A percentile compares a stretch with the other conserved stretches of the same genome.
Conservation (phyloP, 1,139 yeast species). For the Hansenula sp. region DNA sequence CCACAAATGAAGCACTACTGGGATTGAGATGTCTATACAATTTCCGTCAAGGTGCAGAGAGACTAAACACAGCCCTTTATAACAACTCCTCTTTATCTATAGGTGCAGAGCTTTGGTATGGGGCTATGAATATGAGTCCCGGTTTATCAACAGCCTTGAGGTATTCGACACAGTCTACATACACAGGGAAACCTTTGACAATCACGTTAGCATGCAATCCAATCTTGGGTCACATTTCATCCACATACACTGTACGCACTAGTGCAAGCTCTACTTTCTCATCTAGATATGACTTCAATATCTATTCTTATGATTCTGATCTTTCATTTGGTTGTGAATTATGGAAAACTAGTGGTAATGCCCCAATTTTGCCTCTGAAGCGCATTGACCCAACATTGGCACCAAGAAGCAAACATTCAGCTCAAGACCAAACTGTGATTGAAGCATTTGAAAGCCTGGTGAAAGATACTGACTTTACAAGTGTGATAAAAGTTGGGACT, state of each 20-base stretch:
- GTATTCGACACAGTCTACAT: constrained; percentile 81
- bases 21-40: constrained; percentile 82
- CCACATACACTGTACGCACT: constrained; percentile 85
- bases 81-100: constrained; percentile 48
- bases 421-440: constrained; percentile 38
- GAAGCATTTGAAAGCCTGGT: constrained; percentile 51
- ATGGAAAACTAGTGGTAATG: constrained; percentile 39
- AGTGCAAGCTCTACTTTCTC: constrained; percentile 74
- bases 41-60: constrained; percentile 41
- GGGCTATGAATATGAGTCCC: constrained; percentile 77
- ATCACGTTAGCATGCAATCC: constrained; percentile 89
- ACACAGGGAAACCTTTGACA: constrained; percentile 85
- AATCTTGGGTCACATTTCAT: constrained; percentile 81
- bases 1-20: constrained; percentile 84
- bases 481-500: constrained; percentile 73
- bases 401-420: constrained; percentile 25
- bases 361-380: constrained; percentile 18
- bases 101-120: constrained; percentile 91
- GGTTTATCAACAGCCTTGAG: constrained; percentile 81
- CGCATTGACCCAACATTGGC: constrained; percentile 26
- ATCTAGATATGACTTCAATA: constrained; percentile 83
- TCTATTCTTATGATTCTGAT: constrained; percentile 87
- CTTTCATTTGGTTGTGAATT: constrained; percentile 83
- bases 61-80: constrained; percentile 31
- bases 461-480: constrained; percentile 52